Conservation (phyloP, 73 alveolate genomes). For the Paramecium bursaria region DNA sequence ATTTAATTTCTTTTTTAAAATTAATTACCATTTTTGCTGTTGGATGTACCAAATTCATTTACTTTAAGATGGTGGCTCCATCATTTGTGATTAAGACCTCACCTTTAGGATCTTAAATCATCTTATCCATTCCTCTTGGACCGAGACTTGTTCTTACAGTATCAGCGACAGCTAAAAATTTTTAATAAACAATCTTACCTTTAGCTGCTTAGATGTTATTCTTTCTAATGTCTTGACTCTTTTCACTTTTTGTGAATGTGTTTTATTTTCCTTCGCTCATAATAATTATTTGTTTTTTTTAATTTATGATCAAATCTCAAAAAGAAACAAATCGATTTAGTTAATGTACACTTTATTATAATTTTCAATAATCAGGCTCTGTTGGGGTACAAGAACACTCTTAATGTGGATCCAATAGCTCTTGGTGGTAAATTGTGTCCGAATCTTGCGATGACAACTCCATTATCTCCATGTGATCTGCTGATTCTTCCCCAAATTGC, state of each 20-base stretch:
- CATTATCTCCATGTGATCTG: conserved; percentile 92
- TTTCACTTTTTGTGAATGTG: conserved; percentile 64
- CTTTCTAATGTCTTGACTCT: conserved; percentile 67
- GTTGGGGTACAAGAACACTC: conserved; percentile 93
- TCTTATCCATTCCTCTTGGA: conserved; percentile 99
- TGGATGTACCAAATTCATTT: conserved; percentile 99
- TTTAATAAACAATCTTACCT: conserved; percentile 25
- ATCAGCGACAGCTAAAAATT: conserved; percentile 90
- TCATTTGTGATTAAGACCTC: conserved; percentile 99
- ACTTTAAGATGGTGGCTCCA: conserved; percentile 99
- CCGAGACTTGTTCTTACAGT: conserved; percentile 99
- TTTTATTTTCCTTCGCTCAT: too few species aligned
- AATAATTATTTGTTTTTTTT: too few species aligned
- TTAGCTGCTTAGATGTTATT: conserved; percentile 71
- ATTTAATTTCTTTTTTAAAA: not conserved
- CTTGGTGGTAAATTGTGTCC: conserved; percentile 90
- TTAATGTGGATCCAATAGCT: conserved; percentile 89
- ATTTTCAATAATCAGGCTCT: conserved; percentile 58
- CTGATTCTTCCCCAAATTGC: conserved; percentile 93
- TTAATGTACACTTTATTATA: too few species aligned
- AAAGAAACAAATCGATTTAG: too few species aligned
- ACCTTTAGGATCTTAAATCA: conserved; percentile 91
- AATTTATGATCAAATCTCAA: too few species aligned
- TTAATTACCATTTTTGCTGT: conserved; percentile 97
- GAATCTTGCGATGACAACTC: conserved; percentile 90